Conservation (phyloP, 805 yeast genomes). For the Candida khao-thaluensis region DNA sequence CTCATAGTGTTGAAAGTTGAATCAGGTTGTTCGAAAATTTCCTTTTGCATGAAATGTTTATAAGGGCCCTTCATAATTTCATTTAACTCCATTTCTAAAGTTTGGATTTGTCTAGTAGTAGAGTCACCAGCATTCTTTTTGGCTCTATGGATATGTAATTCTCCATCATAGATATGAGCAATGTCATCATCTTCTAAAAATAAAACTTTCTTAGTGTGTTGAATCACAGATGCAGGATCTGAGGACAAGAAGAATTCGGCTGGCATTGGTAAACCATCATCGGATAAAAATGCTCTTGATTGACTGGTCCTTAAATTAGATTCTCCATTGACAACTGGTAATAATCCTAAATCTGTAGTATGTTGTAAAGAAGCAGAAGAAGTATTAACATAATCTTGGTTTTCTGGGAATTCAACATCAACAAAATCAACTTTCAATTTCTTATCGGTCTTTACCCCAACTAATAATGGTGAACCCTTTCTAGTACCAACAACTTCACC, state of each 20-base stretch:
- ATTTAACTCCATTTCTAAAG: constrained; percentile 93
- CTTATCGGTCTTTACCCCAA: constrained; percentile 95
- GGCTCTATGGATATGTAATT: constrained; percentile 96
- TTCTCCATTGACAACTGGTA: constrained; percentile 56
- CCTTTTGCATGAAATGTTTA: constrained; percentile 97
- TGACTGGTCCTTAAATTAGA: constrained; percentile 77
- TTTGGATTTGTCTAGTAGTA: constrained; percentile 94
- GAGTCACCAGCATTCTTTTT: constrained; percentile 78
- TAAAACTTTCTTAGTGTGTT: constrained; percentile 95
- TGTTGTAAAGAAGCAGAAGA: constrained; percentile 15
- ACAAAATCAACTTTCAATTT: constrained; percentile 97
- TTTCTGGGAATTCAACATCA: constrained; percentile 93
- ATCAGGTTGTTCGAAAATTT: constrained; percentile 97
- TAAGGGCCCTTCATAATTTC: constrained; percentile 98
- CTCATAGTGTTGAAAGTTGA: constrained; percentile 98
- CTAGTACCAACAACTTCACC: constrained; percentile 96
- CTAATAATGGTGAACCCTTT: constrained; percentile 95
- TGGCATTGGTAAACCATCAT: constrained; percentile 89
- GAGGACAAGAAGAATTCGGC: constrained; percentile 95
- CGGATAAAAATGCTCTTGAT: constrained; percentile 94
- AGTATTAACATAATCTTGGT: constrained; percentile 16
- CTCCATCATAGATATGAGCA: constrained; percentile 98
- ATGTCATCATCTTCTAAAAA: constrained; percentile 97
- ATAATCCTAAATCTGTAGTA: constrained; percentile 32
- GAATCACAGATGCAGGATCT: constrained; percentile 94